Conservation (phyloP, 1,284 basidiomycete genomes). For the Cryptococcus floricola region DNA sequence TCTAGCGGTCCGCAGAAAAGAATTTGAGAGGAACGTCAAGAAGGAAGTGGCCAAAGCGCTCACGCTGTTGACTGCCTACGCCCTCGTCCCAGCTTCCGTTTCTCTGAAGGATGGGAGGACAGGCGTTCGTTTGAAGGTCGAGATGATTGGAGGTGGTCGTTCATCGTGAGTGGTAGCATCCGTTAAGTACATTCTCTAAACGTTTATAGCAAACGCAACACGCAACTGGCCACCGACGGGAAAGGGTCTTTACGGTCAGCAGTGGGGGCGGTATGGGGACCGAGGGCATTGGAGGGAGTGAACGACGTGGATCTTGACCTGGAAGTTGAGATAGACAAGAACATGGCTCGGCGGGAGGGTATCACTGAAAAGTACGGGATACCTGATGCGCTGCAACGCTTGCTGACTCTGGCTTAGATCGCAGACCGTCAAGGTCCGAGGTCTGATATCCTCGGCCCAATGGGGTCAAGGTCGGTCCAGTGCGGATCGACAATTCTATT, state of each 20-base stretch:
- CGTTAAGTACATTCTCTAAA: not conserved
- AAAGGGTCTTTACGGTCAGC: slow-evolving; percentile 60
- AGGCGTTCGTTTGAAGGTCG: slow-evolving; percentile 71
- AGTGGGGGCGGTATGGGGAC: slow-evolving; percentile 77
- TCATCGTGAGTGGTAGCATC: slow-evolving; percentile 58
- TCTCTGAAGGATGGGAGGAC: slow-evolving; percentile 36
- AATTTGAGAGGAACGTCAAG: slow-evolving; percentile 83
- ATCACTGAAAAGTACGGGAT: slow-evolving; percentile 26
- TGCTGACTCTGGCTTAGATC: slow-evolving; percentile 18
- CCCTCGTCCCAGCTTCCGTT: slow-evolving; percentile 65
- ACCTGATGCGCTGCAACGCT: not conserved
- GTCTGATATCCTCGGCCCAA: slow-evolving; percentile 43
- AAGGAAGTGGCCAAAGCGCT: slow-evolving; percentile 86
- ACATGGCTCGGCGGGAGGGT: slow-evolving; percentile 47
- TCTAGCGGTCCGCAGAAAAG: slow-evolving; percentile 86
- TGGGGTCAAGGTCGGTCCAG: slow-evolving; percentile 63
- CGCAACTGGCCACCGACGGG: slow-evolving; percentile 72
- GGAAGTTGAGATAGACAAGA: slow-evolving; percentile 61
- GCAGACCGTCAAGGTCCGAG: slow-evolving; percentile 33
- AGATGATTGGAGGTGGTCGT: slow-evolving; percentile 53
- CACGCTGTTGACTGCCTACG: slow-evolving; percentile 79
- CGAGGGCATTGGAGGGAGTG: slow-evolving; percentile 70
- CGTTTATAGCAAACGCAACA: slow-evolving; percentile 60
- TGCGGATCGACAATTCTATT: slow-evolving; percentile 88
- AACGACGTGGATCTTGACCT: slow-evolving; percentile 70